Base-by-base conservation (phyloP, 352 stramenopile species). In the Thraustochytrium striatum region DNA sequence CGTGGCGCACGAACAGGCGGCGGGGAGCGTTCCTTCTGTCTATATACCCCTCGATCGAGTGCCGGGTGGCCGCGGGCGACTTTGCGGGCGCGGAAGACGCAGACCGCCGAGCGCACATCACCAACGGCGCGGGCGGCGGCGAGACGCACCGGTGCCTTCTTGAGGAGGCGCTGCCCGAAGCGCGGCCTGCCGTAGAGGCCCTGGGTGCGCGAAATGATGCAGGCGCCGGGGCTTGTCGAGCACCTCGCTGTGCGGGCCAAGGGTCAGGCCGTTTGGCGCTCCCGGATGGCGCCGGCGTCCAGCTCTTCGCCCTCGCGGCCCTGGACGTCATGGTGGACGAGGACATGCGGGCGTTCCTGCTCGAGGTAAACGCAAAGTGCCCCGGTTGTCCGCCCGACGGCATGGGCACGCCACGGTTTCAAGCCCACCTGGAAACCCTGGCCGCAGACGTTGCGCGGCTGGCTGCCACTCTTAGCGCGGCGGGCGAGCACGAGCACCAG, bases 291-390 rank as follows among this genome's bases (percentile, higher is more conserved):
- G 47, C 25, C n/a, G n/a, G n/a, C n/a, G n/a, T n/a, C n/a, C n/a
- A 5, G 39, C 32, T 30, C 43, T 75, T 75, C 36, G 65, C 65
- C n/a, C 16, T 75, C 5, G 65, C 33, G 16, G 65, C 65, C 25
- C n/a, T 75, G 8, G 65, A 75, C 39, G 30, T 75, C 32, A 75
- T 75, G 65, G 9, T 75, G 2, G 65, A 75, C 50, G n/a, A 58
- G 32, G 36, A 8, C n/a, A 32, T 9, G 21, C 41, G 52, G 8
- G 41, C 65, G 8, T 75, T 16, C 11, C 43, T 75, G 30, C 65
- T 75, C 50, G 65, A 75, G 30, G 65, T 75, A 21, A 75, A 75
- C 50, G 65, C 65, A 13, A 30, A 38, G 7, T 55, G 65, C 25
- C 65, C 65, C 1, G 65, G 44, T 3, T 75, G 65, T 25, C 30